Percentiles rank a stretch among this genome's conserved stretches.
These are phyloP conservation scores for Juncus inflexus DNA, from an alignment of 176 grass and related monocot genomes.

Conservation along the genomic window DNA sequence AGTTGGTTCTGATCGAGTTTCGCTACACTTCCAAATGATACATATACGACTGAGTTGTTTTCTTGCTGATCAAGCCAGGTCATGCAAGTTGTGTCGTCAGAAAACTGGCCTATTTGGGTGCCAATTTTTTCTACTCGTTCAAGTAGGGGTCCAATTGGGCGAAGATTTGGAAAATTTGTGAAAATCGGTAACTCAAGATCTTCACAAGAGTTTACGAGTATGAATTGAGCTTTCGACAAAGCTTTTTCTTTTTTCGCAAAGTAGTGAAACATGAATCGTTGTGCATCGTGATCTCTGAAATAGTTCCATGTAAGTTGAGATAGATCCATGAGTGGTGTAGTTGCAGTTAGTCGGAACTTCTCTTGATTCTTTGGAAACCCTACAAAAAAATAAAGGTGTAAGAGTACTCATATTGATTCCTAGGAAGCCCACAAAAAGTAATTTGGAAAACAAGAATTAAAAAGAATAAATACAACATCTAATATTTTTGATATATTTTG, in stretches of 20 bases:
- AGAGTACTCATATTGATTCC: no score
- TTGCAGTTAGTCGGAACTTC: background rate
- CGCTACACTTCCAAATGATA: conserved; percentile 30
- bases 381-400: background rate
- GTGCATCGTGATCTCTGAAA: no score
- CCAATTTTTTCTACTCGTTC: background rate
- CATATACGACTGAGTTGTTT: no score
- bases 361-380: background rate
- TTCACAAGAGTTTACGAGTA: conserved; percentile 56
- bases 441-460: no score
- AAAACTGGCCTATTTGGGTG: conserved; percentile 24
- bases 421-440: no score
- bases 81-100: conserved; percentile 33
- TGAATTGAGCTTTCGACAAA: background rate
- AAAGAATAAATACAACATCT: no score
- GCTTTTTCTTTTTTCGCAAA: no score
- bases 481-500: no score
- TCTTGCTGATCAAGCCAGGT: conserved; percentile 40
- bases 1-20: conserved; percentile 30
- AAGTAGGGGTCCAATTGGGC: no score
- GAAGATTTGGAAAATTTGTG: background rate
- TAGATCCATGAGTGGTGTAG: background rate
- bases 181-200: conserved; percentile 22
- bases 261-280: no score
- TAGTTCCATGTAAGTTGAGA: background rate